Percentiles rank a stretch among this genome's conserved stretches.
These are phyloP conservation scores for Alternaria angustiovoidea DNA, from an alignment of 2,329 filamentous ascomycete genomes.

Conservation along the genomic window DNA sequence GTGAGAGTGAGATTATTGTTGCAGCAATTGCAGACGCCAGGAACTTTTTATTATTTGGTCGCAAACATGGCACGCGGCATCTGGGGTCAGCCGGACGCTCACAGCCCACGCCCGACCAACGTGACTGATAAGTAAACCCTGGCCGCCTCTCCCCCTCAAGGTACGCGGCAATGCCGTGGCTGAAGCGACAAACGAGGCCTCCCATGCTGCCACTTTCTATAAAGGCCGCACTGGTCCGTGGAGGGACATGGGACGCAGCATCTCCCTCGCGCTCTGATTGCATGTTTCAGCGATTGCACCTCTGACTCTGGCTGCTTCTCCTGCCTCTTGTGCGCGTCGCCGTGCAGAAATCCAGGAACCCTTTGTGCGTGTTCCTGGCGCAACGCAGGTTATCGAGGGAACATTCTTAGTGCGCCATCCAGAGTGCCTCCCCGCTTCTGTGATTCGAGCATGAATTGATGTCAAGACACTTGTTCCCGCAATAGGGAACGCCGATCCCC, in stretches of 20 bases:
- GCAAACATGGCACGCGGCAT: slow-evolving; percentile 34
- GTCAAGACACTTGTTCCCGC: slow-evolving; percentile 21
- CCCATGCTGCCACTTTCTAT: slow-evolving; percentile 18
- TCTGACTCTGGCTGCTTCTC: slow-evolving; percentile 10
- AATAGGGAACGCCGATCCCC: slow-evolving; percentile 34
- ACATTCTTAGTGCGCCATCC: slow-evolving; percentile 23
- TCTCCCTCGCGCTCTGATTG: slow-evolving; percentile 18
- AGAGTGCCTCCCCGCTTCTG: slow-evolving; percentile 19
- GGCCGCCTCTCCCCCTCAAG: slow-evolving; percentile 21
- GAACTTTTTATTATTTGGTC: slow-evolving; percentile 32
- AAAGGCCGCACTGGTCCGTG: slow-evolving; percentile 18
- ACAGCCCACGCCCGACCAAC: slow-evolving; percentile 25
- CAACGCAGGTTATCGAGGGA: slow-evolving; percentile 23
- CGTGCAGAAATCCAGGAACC: slow-evolving; percentile 20
- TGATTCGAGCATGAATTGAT: slow-evolving; percentile 33
- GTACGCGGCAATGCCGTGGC: slow-evolving; percentile 27
- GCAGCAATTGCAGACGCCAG: slow-evolving; percentile 18
- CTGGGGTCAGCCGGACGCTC: slow-evolving; percentile 30
- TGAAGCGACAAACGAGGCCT: slow-evolving; percentile 19
- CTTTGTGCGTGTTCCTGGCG: slow-evolving; percentile 38
- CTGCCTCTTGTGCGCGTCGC: background rate
- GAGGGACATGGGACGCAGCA: slow-evolving; percentile 12
- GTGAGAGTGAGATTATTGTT: slow-evolving; percentile 7
- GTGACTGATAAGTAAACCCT: slow-evolving; percentile 31
- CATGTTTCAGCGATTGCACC: slow-evolving; percentile 24